Base-by-base conservation (phyloP, 2,329 filamentous ascomycete genomes). In the Penicillium aurantiogriseum region DNA sequence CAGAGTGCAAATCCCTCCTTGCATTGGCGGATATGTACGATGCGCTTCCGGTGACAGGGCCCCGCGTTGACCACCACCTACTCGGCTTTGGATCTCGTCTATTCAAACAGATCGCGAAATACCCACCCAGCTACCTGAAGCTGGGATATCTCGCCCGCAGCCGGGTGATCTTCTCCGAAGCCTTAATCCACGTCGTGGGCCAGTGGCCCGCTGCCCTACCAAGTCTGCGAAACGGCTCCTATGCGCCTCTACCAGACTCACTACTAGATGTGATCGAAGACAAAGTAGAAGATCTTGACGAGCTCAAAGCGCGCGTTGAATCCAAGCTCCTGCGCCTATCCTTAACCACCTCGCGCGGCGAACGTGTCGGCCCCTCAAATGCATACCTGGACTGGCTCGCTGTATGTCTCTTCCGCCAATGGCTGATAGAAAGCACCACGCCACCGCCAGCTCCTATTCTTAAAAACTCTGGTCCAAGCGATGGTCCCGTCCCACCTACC, bases 91-190 rank as follows among this genome's bases (percentile, higher is more conserved):
- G 94, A 68, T 90, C 89, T 23, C 85, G 91, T 2, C 82, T 97
- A 2, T 97, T 92, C 88, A 96, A 94, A 74, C 93, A 97, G 75
- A 95, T 97, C 62, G 92, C 92, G 51, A 97, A 96, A 76, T 97
- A 97, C 71, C 92, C 93, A 13, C 90, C 94, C 47, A 92, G 88
- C 58, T 97, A 97, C 71, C 84, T 97, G 47, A 92, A 92, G 57
- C 83, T 97, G 1, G 92, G 92, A 38, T 96, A 92, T 68, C 82
- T 96, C 42, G 88, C 92, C 9, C 86, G 90, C 44, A 92, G 88
- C 68, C 89, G 89, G 63, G 87, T 92, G 64, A 92, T 92, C 51
- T 92, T 92, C 68, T 86, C 89, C 63, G 89, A 97, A 77, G 91
- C 92, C 0, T 81, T 97, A 48, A 90, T 96, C 51, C 93, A 97